A percentile compares a stretch with the other conserved stretches of the same genome.
phyloP scores from a whole-genome alignment of 495 filamentous ascomycete genomes.

The Parachaetomium inaequale region DNA sequence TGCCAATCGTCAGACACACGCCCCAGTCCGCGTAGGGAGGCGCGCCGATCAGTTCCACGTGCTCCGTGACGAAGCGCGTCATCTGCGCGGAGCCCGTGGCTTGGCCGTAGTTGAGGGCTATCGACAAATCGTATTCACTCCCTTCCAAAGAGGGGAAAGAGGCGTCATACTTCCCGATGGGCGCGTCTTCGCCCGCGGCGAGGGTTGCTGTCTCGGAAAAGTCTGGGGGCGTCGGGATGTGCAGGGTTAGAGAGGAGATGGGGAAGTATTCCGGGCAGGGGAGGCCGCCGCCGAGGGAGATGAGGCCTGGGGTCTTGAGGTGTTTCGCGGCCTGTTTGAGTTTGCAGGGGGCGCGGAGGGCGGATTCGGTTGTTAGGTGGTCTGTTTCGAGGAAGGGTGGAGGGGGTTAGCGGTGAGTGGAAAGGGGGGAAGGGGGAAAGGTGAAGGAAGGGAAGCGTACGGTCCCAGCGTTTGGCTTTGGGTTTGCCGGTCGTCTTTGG shows the following conservation, averaged over 20 bases:
- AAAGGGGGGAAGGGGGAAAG: neutral
- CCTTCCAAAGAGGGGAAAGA: too few species aligned
- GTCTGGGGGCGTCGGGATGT: slow-evolving; percentile 42
- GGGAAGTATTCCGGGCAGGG: slow-evolving; percentile 90
- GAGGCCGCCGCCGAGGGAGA: slow-evolving; percentile 89
- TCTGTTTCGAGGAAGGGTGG: slow-evolving; percentile 24
- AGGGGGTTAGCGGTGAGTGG: slow-evolving; percentile 16
- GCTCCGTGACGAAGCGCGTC: slow-evolving; percentile 84
- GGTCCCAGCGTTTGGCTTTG: slow-evolving; percentile 78
- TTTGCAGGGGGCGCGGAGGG: slow-evolving; percentile 54
- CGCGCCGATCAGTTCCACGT: slow-evolving; percentile 72
- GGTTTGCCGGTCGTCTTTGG: slow-evolving; percentile 57
- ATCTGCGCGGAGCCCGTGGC: slow-evolving; percentile 81
- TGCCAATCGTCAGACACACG: slow-evolving; percentile 69
- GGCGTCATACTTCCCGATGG: slow-evolving; percentile 78
- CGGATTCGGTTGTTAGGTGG: slow-evolving; percentile 56
- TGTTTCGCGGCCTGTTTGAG: slow-evolving; percentile 73
- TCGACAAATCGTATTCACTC: slow-evolving; percentile 61
- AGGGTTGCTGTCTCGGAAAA: slow-evolving; percentile 66
- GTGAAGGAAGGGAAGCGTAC: slow-evolving; percentile 45
- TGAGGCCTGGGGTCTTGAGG: slow-evolving; percentile 68
- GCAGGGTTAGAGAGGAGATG: slow-evolving; percentile 39
- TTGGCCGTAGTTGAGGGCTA: slow-evolving; percentile 87
- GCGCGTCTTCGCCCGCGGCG: slow-evolving; percentile 50
- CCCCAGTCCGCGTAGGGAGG: slow-evolving; percentile 85